A percentile compares a stretch with the other conserved stretches of the same genome.
These are phyloP conservation scores for Panaeolus papilionaceus DNA, from an alignment of 768 basidiomycete genomes.

Conservation along the genomic window DNA sequence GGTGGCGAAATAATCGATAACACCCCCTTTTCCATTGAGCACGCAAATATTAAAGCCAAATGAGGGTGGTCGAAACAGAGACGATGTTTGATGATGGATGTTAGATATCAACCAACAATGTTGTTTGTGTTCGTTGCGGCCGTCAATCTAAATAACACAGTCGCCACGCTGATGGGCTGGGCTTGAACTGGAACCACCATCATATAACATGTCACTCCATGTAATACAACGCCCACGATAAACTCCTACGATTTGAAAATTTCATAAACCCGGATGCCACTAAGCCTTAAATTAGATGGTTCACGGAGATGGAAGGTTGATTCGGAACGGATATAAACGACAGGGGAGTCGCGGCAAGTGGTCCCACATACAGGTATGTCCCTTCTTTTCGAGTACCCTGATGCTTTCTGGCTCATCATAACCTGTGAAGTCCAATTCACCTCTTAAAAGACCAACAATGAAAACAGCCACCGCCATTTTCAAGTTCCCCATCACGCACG, in stretches of 20 bases:
- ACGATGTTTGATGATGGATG: too few relatives aligned
- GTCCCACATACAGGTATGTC: constrained; percentile 10
- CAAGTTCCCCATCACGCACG: background rate
- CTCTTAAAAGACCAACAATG: background rate
- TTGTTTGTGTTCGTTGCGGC: background rate
- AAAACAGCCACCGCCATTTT: background rate
- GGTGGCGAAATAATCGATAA: background rate
- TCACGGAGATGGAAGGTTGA: background rate
- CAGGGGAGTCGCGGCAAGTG: background rate
- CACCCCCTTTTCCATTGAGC: background rate
- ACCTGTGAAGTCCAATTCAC: background rate
- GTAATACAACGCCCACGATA: background rate
- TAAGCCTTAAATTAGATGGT: background rate
- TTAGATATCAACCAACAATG: too few relatives aligned
- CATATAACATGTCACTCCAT: background rate
- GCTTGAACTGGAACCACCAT: constrained; percentile 12
- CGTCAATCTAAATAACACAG: background rate
- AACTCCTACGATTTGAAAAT: background rate
- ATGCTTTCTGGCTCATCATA: background rate
- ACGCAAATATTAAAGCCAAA: background rate
- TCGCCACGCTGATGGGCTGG: constrained; percentile 1
- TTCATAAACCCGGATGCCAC: background rate
- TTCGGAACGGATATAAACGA: constrained; percentile 5
- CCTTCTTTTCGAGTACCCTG: background rate
- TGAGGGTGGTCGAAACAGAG: too few relatives aligned